Evolutionary conservation across 345 rosid species (phyloP), one percentile per base, ranked within the genome.

Genomic region (Euphorbia peplus): DNA sequence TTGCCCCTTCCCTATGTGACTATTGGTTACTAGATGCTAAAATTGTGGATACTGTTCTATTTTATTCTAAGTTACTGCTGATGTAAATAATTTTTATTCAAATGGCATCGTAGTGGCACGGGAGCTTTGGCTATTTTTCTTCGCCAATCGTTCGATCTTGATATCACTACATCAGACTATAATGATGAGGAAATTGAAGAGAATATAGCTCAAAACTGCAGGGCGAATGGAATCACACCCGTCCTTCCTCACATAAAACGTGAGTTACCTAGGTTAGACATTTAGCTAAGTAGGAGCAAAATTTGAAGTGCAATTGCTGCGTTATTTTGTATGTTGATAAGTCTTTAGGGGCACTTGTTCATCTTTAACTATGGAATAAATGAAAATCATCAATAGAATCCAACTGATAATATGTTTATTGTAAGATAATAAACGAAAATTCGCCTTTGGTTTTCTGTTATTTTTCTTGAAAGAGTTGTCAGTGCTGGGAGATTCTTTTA

Each of bases 101-200:
- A 32, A 32, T 32, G 37, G 37, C 6, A 62, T 79, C 72, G 80
- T 84, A 95, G 99, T 47, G 99, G 98, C 44, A 95, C 98, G 28
- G 97, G 99, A 68, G 97, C 92, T 75, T 83, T 95, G 81, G 97
- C 97, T 52, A 91, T 95, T 60, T 95, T 90, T 72, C 92, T 95
- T 58, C 70, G 58, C 62, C 87, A 84, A 61, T 75, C 87, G 58
- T 84, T 84, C 72, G 22, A 74, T 67, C 88, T 95, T 65, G 96
- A 95, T 73, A 78, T 95, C 68, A 88, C 98, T 39, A 88, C 98
- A 53, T 95, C 98, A 24, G 98, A 95, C 75, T 95, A 87, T 59
- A 67, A 80, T 66, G 99, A 95, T 70, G 83, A 78, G 66, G 98
- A 91, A 83, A 90, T 95, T 58, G 92, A 91, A 76, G 96, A 95